Evolutionary conservation across 306 rosid genomes (phyloP), one percentile per base, ranked within the genome.

Genomic region (Carpinus viminea): DNA sequence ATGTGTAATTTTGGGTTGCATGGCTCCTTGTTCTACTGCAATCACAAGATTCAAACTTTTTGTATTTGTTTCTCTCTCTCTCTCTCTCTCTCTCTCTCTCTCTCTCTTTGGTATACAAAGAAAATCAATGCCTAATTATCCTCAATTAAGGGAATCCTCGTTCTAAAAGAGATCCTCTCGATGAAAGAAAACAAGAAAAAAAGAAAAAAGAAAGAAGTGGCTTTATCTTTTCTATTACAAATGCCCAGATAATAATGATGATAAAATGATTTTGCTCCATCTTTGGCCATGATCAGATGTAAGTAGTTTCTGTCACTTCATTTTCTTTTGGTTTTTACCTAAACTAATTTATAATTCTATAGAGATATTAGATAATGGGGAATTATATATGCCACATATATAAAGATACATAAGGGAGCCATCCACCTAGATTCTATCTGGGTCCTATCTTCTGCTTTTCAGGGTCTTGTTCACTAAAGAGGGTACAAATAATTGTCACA

Each of bases 401-500:
- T 24, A 6, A 38, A 41, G 45, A 0, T 7, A 41, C 45, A 6
- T 41, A 41, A 5, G 45, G 45, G 7, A 1, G 1, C 8, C 1
- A 8, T 41, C 45, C 45, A 6, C 45, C n/a, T 31, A 12, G 41
- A 26, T 5, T 62, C 8, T 2, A 15, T 28, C 20, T 0, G 8
- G 41, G n/a, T 16, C 43, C 45, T 8, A 53, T 46, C 20, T 45
- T 66, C 47, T 8, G 45, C 74, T 65, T 72, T 46, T 62, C 10
- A 31, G 64, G 59, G 75, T 38, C 48, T 31, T 73, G 81, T 82
- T 28, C 50, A 65, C 71, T 65, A 77, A 65, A 65, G 72, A 55
- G 75, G 53, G 16, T 12, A 57, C 81, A 62, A 12, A 41, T 12
- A 18, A 12, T 8, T 7, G 7, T 13, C 74, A 31, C 69, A 16